Conservation (phyloP, 1,284 basidiomycete species). For the Irpex rosettiformis region DNA sequence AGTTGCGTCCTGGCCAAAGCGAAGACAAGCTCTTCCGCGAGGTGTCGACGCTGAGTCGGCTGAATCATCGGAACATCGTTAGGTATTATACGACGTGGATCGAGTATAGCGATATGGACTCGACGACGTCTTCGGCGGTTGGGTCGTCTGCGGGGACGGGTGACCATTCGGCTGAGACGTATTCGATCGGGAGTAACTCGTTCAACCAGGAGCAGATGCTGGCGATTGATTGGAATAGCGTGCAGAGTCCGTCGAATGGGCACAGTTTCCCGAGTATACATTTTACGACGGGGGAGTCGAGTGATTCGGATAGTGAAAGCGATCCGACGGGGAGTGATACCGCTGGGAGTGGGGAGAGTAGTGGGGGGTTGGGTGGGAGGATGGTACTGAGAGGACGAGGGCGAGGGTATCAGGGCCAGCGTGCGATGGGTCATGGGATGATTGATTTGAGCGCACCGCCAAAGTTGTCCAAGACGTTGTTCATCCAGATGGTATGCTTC, state of each 20-base stretch:
- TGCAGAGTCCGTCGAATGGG: conserved; percentile 32
- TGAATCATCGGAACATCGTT: conserved; percentile 90
- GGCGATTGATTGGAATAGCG: conserved; percentile 47
- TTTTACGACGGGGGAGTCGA: conserved; percentile 51
- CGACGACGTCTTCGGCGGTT: conserved; percentile 44
- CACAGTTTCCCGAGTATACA: conserved; percentile 79
- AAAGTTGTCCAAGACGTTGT: conserved; percentile 61
- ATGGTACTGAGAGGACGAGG: not conserved
- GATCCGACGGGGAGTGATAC: conserved; percentile 5
- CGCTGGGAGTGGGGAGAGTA: conserved; percentile 1
- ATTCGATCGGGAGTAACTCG: conserved; percentile 11
- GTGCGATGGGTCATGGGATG: too few species aligned
- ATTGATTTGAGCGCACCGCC: conserved; percentile 25
- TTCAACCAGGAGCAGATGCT: conserved; percentile 39
- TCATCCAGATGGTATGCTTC: conserved; percentile 81
- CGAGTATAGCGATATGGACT: conserved; percentile 55
- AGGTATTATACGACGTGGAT: conserved; percentile 88
- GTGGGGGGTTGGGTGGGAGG: not conserved
- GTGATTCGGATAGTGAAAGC: conserved; percentile 33
- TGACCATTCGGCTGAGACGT: conserved; percentile 37
- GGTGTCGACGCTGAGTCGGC: conserved; percentile 83
- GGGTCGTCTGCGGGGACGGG: conserved; percentile 41
- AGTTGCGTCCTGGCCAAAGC: conserved; percentile 73
- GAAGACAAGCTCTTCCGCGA: conserved; percentile 90
- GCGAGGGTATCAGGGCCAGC: too few species aligned